Evolutionary conservation across 352 stramenopile genomes (phyloP), one percentile per base, ranked within the genome.

Genomic region (Pythium dissimile): DNA sequence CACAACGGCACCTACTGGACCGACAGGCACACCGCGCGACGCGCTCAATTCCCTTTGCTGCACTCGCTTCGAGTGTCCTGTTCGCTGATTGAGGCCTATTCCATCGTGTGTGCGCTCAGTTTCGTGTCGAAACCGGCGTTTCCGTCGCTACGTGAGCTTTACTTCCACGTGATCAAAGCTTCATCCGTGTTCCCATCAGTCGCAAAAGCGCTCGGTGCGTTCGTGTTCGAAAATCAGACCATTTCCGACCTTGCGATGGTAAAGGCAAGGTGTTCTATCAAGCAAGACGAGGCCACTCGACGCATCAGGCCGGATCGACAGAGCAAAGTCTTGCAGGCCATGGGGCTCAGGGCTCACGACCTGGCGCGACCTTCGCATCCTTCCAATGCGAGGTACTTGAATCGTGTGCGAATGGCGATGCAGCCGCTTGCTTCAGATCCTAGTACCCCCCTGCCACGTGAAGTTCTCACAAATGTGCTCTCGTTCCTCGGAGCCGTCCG

Each of bases 191-290:
- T 62, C 18, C 44, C 37, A 13, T 54, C 43, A 1, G 27, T 62
- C 2, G 28, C 32, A 32, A 48, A 54, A 30, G 24, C 32, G 1
- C 43, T 54, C 10, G 54, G 54, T 18, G 42, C 10, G 10, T 24
- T 31, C 8, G 10, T 60, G 3, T n/a, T 28, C 1, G 37, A 11
- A 28, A 45, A 45, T 9, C 8, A 18, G 6, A 46, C 46, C 1
- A 49, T 63, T 16, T 20, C 38, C 38, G 20, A 23, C 5, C 37
- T 63, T 5, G 23, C 38, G 13, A 51, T 63, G 55, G 45, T 63
- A 9, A 56, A 56, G 31, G 45, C 24, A 21, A 34, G 39, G 3
- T 30, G 6, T 20, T 10, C 6, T 2, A 30, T 30, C 35, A 3
- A 38, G 18, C 34, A 37, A 26, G 15, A 23, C 24, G 7, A 9